Evolutionary conservation across 108 stramenopile genomes (phyloP).

Genomic region (Ochromonas danica): DNA sequence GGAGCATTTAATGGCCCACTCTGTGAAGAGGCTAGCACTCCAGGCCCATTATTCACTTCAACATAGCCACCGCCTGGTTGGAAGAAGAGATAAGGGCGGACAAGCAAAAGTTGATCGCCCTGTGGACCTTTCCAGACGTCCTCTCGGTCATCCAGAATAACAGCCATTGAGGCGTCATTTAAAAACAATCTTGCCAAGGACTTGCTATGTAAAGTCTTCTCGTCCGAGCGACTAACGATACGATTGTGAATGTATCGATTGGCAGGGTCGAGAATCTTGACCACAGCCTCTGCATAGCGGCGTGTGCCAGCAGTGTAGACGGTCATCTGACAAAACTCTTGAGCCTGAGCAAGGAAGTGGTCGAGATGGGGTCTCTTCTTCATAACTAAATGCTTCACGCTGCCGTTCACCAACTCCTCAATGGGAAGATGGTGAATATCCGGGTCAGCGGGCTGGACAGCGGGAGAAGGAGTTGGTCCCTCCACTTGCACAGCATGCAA

Average conservation of each 20-base stretch:
- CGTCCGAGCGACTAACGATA: constrained; percentile 1
- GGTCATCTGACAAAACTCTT: constrained; percentile 35
- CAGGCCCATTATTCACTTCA: constrained; percentile 26
- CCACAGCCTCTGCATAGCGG: constrained; percentile 26
- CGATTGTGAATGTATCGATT: neutral
- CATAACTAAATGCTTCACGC: constrained; percentile 3
- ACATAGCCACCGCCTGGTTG: neutral
- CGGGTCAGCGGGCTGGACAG: neutral
- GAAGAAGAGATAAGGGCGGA: constrained; percentile 20
- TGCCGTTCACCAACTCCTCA: neutral
- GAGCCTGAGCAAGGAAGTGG: neutral
- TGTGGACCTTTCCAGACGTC: constrained; percentile 31
- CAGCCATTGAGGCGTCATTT: constrained; percentile 20
- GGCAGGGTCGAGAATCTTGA: neutral
- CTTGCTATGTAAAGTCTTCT: neutral
- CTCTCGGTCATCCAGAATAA: constrained; percentile 29
- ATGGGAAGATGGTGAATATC: constrained; percentile 8
- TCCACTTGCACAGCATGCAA: constrained; percentile 30
- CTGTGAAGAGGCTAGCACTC: neutral
- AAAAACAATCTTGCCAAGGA: constrained; percentile 22
- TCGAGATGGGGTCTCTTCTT: constrained; percentile 24
- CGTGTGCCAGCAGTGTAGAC: constrained; percentile 22
- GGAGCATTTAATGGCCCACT: neutral
- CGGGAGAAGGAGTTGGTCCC: neutral
- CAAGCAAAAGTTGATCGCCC: neutral